These are phyloP conservation scores for Phialocephala sp. DNA, from an alignment of 2,329 filamentous ascomycete species.

Conservation along the genomic window DNA sequence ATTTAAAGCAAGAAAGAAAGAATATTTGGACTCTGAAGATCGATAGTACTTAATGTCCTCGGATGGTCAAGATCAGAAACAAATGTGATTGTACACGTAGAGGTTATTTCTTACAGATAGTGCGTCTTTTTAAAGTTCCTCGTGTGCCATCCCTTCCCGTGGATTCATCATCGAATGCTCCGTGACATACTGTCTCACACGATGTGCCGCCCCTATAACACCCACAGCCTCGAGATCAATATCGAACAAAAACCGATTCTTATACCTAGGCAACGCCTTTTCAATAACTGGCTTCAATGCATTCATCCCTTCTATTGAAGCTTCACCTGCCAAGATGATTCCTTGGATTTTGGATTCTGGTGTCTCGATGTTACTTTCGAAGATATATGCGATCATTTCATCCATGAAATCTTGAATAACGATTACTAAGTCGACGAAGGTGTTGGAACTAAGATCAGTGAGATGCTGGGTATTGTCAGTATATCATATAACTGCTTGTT, in stretches of 20 bases:
- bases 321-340: constrained; percentile 8
- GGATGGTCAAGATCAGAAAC: too few species aligned
- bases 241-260: constrained; percentile 2
- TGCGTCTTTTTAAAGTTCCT: constrained; percentile 4
- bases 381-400: not conserved
- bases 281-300: not conserved
- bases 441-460: not conserved
- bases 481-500: not conserved
- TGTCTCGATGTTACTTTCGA: not conserved
- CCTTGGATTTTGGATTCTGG: not conserved
- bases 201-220: constrained; percentile 4
- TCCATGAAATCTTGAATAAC: not conserved
- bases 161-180: constrained; percentile 2
- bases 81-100: too few species aligned
- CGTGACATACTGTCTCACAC: constrained; percentile 6
- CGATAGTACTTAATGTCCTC: too few species aligned
- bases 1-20: too few species aligned
- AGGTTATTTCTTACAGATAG: too few species aligned
- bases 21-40: too few species aligned
- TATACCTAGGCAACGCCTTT: not conserved
- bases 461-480: not conserved
- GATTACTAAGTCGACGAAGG: not conserved
- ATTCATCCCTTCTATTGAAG: not conserved
- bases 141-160: not conserved
- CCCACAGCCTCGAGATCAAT: not conserved